Evolutionary conservation across 2,329 filamentous ascomycete genomes (phyloP), one percentile per base, ranked within the genome.

Genomic region (Ceratocystiopsis sp.): DNA sequence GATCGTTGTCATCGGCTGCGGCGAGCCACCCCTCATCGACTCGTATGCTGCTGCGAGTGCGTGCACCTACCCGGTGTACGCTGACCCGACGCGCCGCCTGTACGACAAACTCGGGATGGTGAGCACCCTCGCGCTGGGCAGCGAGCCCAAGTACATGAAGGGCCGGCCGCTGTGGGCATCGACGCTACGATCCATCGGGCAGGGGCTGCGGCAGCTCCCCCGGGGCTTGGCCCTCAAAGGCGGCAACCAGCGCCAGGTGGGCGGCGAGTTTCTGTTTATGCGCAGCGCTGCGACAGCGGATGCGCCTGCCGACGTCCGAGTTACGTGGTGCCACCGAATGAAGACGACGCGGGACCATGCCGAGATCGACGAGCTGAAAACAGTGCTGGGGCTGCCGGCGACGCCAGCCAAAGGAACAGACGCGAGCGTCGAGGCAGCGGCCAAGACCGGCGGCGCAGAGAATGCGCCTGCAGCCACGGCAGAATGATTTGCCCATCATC

Each of bases 261-360:
- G 83, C 19, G 83, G 82, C 12, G 83, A 87, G 61, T 84, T 86
- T 48, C 57, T 87, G n/a, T 85, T 85, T 49, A 11, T 29, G 25
- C 25, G 25, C 25, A 29, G 25, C 10, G 9, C 25, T 29, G 25
- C 25, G 2, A 29, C 25, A 2, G 5, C 4, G 25, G 25, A 10
- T 29, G 25, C 25, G 10, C 2, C 25, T 29, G 25, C 25, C 25
- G 78, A 83, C 54, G 39, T 42, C 13, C 18, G 8, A 35, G 70
- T 84, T 25, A 77, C 73, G 1, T 93, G 84, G 84, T 86, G 80
- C 52, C 82, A 89, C 60, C 69, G 83, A 25, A 93, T 93, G 84
- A 68, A 67, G 55, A 82, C 74, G 45, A 89, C 83, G 13, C 64
- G 84, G 40, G 84, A 87, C 51, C 84, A 93, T 55, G 71, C 73